Conservation (phyloP, 2,329 filamentous ascomycete species). For the Myriangium duriaei region DNA sequence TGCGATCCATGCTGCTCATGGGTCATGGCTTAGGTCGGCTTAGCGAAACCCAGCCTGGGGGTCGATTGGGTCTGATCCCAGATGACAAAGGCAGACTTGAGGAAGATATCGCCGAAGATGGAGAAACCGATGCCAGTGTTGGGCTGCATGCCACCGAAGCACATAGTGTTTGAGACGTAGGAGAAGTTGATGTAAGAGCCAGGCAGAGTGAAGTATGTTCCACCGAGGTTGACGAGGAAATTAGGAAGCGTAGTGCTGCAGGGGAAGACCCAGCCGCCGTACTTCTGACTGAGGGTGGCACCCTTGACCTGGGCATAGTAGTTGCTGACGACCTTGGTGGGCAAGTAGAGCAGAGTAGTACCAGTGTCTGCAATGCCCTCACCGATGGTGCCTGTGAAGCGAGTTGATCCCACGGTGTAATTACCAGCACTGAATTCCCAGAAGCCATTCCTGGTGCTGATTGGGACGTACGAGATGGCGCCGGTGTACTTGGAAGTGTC, state of each 20-base stretch:
- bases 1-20: too few relatives aligned
- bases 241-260: conserved; percentile 27
- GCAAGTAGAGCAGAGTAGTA: conserved; percentile 49
- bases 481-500: conserved; percentile 47
- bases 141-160: conserved; percentile 54
- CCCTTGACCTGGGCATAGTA: conserved; percentile 29
- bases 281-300: conserved; percentile 24
- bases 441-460: conserved; percentile 47
- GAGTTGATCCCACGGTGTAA: conserved; percentile 39
- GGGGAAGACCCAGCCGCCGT: conserved; percentile 31
- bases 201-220: conserved; percentile 17
- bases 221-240: conserved; percentile 41
- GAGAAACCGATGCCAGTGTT: conserved; percentile 41
- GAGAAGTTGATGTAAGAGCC: conserved; percentile 37
- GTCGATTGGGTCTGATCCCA: conserved; percentile 32
- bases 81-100: conserved; percentile 62
- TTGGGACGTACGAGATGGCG: conserved; percentile 41
- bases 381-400: conserved; percentile 28
- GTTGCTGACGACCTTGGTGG: conserved; percentile 29
- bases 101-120: conserved; percentile 63
- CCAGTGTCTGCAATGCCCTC: conserved; percentile 56
- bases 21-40: conserved; percentile 23
- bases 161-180: conserved; percentile 38
- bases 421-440: conserved; percentile 49
- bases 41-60: conserved; percentile 11